Conservation (phyloP, 2,329 filamentous ascomycete genomes). For the Aspergillus terreus region DNA sequence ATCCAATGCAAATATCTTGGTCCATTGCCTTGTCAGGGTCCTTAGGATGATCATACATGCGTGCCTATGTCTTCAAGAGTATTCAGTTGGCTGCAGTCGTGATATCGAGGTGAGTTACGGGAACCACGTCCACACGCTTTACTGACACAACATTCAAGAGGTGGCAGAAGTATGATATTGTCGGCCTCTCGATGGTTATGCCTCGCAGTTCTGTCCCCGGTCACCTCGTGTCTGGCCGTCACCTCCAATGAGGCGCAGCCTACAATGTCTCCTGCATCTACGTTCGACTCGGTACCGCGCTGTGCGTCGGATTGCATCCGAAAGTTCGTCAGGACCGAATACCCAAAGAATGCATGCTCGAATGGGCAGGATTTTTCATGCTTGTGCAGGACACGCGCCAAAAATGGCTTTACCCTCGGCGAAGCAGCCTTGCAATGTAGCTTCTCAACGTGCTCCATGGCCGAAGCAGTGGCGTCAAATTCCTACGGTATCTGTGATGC, state of each 20-base stretch:
- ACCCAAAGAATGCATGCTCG: conserved; percentile 49
- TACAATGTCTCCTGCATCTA: conserved; percentile 16
- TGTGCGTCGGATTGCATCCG: conserved; percentile 62
- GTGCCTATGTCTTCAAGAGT: conserved; percentile 21
- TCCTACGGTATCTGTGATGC: conserved; percentile 56
- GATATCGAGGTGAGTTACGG: conserved; percentile 15
- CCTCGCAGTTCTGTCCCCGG: conserved; percentile 20
- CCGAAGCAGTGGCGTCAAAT: conserved; percentile 42
- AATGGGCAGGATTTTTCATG: conserved; percentile 55
- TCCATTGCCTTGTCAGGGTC: conserved; percentile 3
- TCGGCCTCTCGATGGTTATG: conserved; percentile 24
- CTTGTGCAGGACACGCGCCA: conserved; percentile 59
- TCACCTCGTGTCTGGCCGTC: conserved; percentile 20
- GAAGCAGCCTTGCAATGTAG: conserved; percentile 69
- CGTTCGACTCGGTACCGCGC: conserved; percentile 49
- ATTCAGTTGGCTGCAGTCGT: conserved; percentile 18
- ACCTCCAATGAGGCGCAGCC: conserved; percentile 16
- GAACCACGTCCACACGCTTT: background rate
- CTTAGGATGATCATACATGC: conserved; percentile 21
- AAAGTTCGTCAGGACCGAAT: conserved; percentile 61
- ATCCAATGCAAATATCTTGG: conserved; percentile 3
- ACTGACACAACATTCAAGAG: conserved; percentile 11
- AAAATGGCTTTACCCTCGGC: conserved; percentile 64
- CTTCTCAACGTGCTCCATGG: conserved; percentile 52
- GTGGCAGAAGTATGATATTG: conserved; percentile 34